Conservation (phyloP, 768 basidiomycete species). For the Psilocybe azurescens region DNA sequence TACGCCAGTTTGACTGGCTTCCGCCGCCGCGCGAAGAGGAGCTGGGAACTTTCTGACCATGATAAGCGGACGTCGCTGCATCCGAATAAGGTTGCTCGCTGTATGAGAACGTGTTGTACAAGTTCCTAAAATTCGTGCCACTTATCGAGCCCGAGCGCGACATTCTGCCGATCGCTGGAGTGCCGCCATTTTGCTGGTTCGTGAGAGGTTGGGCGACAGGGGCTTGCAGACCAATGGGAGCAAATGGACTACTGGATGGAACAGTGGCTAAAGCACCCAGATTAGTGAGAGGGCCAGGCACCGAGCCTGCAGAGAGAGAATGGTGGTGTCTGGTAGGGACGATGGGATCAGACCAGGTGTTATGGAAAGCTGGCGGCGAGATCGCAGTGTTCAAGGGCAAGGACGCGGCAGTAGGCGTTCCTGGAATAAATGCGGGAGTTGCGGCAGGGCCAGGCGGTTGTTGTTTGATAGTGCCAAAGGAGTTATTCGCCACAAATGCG, state of each 20-base stretch:
- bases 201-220: conserved; percentile 23
- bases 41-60: conserved; percentile 19
- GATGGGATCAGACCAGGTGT: conserved; percentile 46
- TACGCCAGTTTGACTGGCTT: conserved; percentile 27
- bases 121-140: conserved; percentile 42
- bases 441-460: conserved; percentile 27
- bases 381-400: conserved; percentile 17
- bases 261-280: conserved; percentile 20
- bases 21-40: conserved; percentile 19
- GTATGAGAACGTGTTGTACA: conserved; percentile 38
- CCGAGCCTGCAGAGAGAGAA: conserved; percentile 45
- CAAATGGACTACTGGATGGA: conserved; percentile 14
- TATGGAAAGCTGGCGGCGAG: conserved; percentile 26
- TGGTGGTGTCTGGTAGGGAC: conserved; percentile 45
- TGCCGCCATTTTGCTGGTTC: conserved; percentile 29
- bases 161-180: conserved; percentile 54
- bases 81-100: conserved; percentile 25
- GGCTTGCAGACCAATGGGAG: conserved; percentile 18
- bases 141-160: conserved; percentile 63
- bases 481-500: conserved; percentile 30
- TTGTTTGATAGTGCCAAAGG: conserved; percentile 35
- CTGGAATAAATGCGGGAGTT: conserved; percentile 28
- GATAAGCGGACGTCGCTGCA: conserved; percentile 17
- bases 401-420: conserved; percentile 3
- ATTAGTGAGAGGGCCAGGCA: conserved; percentile 20